phyloP scores from a whole-genome alignment of 108 stramenopile genomes.

The Phaeodactylum tricornutum region DNA sequence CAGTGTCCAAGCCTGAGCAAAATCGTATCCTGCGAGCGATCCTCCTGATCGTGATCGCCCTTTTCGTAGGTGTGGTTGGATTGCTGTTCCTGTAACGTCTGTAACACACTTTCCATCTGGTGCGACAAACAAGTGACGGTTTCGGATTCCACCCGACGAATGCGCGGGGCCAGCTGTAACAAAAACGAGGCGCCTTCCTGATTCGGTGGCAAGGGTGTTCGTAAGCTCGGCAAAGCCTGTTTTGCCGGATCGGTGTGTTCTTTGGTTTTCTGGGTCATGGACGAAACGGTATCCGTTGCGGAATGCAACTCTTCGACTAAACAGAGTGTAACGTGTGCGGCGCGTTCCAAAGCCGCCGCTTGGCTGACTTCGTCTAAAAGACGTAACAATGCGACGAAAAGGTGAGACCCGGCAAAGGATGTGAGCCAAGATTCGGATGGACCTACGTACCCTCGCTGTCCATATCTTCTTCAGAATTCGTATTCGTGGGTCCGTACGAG shows the following conservation, averaged over 20 bases:
- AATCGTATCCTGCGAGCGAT: slow-evolving; percentile 9
- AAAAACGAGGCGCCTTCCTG: slow-evolving; percentile 73
- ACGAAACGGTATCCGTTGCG: slow-evolving; percentile 40
- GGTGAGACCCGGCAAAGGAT: no score
- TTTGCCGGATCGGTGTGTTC: slow-evolving; percentile 6
- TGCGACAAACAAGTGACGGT: slow-evolving; percentile 31
- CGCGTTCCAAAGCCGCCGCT: slow-evolving; percentile 69
- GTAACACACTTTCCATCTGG: slow-evolving; percentile 49
- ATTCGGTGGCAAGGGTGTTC: slow-evolving; percentile 28
- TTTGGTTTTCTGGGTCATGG: slow-evolving; percentile 28
- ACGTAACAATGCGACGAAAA: no score
- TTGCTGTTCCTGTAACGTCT: slow-evolving; percentile 24
- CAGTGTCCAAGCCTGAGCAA: slow-evolving; percentile 63
- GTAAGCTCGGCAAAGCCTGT: slow-evolving; percentile 20
- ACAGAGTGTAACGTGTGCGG: slow-evolving; percentile 57
- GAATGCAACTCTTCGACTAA: slow-evolving; percentile 57
- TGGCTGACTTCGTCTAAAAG: no score
- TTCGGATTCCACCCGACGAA: slow-evolving; percentile 70
- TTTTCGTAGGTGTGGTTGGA: slow-evolving; percentile 3
- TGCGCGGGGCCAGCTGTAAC: slow-evolving; percentile 74
- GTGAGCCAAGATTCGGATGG: no score
- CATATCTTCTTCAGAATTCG: no score
- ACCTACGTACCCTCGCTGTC: no score
- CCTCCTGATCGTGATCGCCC: slow-evolving; percentile 8
- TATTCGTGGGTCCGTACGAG: no score